Percentiles rank a stretch among this genome's conserved stretches.
phyloP scores from a whole-genome alignment of 345 rosid genomes.

The Dimocarpus longan region DNA sequence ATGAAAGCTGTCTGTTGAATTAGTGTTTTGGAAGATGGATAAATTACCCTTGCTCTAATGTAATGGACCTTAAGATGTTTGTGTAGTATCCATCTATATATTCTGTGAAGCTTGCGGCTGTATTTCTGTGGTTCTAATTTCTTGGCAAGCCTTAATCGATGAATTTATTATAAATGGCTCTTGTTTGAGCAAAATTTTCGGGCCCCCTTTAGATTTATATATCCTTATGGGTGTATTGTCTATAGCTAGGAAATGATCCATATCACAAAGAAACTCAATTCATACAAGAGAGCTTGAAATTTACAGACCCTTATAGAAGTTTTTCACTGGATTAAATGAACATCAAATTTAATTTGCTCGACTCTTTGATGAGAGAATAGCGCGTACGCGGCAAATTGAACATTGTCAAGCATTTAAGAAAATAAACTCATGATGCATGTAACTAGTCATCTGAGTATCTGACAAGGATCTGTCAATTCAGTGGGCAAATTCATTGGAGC shows the following conservation, averaged over 20 bases:
- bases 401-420: too few relatives aligned
- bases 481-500: too few relatives aligned
- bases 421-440: too few relatives aligned
- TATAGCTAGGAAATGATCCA: not conserved
- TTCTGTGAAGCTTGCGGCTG: not conserved
- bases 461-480: too few relatives aligned
- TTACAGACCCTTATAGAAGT: not conserved
- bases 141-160: not conserved
- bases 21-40: not conserved
- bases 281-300: not conserved
- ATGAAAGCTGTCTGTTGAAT: not conserved
- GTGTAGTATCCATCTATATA: not conserved
- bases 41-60: not conserved
- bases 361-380: too few relatives aligned
- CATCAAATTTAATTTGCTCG: too few relatives aligned
- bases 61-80: not conserved
- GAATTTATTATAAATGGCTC: not conserved
- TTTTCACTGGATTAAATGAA: not conserved
- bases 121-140: not conserved
- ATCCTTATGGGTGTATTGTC: not conserved
- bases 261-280: not conserved
- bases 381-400: too few relatives aligned
- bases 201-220: not conserved
- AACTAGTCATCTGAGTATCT: too few relatives aligned
- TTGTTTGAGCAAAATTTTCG: not conserved